Percentiles rank a stretch among this genome's conserved stretches.
These are phyloP conservation scores for Cicer chorassanicum DNA, from an alignment of 306 rosid genomes.

Conservation along the genomic window DNA sequence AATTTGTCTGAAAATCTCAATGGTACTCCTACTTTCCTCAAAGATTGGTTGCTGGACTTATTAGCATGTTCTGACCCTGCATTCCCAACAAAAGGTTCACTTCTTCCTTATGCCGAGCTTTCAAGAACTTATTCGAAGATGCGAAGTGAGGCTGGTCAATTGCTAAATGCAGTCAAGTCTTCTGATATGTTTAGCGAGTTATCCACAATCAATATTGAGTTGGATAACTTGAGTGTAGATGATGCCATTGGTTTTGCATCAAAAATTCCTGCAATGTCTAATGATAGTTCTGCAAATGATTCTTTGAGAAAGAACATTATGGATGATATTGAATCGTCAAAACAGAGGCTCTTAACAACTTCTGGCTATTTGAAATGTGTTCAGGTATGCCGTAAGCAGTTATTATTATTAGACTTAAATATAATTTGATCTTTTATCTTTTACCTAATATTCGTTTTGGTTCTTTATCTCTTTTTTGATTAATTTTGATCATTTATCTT, in stretches of 20 bases:
- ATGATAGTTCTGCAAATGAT: conserved; percentile 57
- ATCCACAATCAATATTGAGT: conserved; percentile 53
- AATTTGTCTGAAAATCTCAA: conserved; percentile 46
- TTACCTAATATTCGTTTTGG: too few relatives aligned
- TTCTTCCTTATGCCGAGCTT: conserved; percentile 87
- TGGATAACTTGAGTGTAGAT: conserved; percentile 79
- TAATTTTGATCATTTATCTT: too few relatives aligned
- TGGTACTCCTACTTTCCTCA: conserved; percentile 56
- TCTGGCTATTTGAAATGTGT: conserved; percentile 97
- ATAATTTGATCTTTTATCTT: too few relatives aligned
- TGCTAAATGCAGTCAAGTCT: conserved; percentile 63
- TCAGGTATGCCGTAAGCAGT: conserved; percentile 65
- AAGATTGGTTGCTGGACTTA: conserved; percentile 81
- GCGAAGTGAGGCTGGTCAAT: conserved; percentile 85
- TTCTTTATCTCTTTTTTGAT: too few relatives aligned
- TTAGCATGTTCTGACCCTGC: conserved; percentile 84
- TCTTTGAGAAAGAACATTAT: conserved; percentile 56
- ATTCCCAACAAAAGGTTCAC: conserved; percentile 85
- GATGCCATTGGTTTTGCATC: conserved; percentile 89
- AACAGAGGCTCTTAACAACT: conserved; percentile 86
- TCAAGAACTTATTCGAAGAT: conserved; percentile 91
- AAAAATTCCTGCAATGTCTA: conserved; percentile 60
- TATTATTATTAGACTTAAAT: background rate
- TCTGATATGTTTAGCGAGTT: conserved; percentile 62
- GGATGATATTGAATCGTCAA: conserved; percentile 83